Percentiles rank a stretch among this genome's conserved stretches.
These are phyloP conservation scores for Aureobasidium sp. DNA, from an alignment of 2,329 filamentous ascomycete species.

Conservation along the genomic window DNA sequence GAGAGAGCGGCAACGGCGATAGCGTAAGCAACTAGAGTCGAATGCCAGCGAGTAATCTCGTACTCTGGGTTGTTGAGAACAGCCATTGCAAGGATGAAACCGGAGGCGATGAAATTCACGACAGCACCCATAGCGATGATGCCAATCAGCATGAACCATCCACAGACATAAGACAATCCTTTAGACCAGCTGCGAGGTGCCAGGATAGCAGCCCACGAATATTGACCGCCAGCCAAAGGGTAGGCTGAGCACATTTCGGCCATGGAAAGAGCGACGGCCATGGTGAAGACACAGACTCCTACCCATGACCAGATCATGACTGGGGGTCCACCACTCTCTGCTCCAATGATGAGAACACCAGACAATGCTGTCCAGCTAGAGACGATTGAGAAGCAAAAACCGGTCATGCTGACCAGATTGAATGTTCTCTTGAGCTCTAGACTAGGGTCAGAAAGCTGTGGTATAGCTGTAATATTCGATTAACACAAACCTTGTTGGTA, in stretches of 20 bases:
- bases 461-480: background rate
- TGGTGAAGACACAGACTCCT: conserved; percentile 40
- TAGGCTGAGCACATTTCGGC: conserved; percentile 51
- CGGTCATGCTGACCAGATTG: conserved; percentile 48
- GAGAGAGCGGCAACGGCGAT: conserved; percentile 36
- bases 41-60: conserved; percentile 48
- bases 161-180: conserved; percentile 30
- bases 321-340: conserved; percentile 47
- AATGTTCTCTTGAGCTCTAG: conserved; percentile 49
- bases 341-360: conserved; percentile 48
- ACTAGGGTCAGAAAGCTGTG: background rate
- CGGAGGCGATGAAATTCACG: conserved; percentile 47
- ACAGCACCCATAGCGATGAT: conserved; percentile 46
- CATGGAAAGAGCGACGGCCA: conserved; percentile 49
- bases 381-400: conserved; percentile 50
- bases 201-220: conserved; percentile 50
- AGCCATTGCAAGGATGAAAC: conserved; percentile 47
- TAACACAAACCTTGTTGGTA: conserved; percentile 28
- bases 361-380: conserved; percentile 50
- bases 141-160: conserved; percentile 31
- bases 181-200: conserved; percentile 37
- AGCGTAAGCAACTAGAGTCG: conserved; percentile 43
- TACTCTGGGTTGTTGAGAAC: conserved; percentile 44
- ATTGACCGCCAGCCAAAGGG: conserved; percentile 49
- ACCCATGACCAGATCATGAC: conserved; percentile 53